phyloP scores from a whole-genome alignment of 2,329 filamentous ascomycete species.

The Arthrobotrys megalospora region DNA sequence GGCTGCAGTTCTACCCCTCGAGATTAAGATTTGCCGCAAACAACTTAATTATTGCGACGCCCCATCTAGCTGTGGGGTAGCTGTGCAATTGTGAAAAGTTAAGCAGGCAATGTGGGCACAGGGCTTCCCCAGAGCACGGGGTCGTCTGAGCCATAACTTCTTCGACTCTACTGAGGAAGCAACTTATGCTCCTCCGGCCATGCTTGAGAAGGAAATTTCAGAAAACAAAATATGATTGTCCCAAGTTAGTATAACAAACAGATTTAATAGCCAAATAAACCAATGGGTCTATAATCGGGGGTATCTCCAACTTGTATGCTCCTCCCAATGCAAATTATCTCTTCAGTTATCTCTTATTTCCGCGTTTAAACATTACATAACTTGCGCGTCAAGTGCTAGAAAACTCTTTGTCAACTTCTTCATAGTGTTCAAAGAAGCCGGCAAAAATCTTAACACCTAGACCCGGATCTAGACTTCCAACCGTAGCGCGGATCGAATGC shows the following conservation, averaged over 20 bases:
- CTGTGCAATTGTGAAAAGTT: too few relatives aligned
- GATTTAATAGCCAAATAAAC: neutral
- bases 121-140: too few relatives aligned
- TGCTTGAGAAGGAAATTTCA: too few relatives aligned
- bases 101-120: too few relatives aligned
- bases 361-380: neutral
- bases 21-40: too few relatives aligned
- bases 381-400: slow-evolving; percentile 65
- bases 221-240: too few relatives aligned
- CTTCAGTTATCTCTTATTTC: neutral
- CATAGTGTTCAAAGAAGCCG: slow-evolving; percentile 88
- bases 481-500: slow-evolving; percentile 92
- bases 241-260: neutral
- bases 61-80: too few relatives aligned
- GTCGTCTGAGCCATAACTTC: too few relatives aligned
- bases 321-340: slow-evolving; percentile 23
- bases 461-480: slow-evolving; percentile 86
- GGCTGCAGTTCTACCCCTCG: too few relatives aligned
- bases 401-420: slow-evolving; percentile 87
- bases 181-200: too few relatives aligned
- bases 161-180: too few relatives aligned
- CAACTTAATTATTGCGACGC: too few relatives aligned
- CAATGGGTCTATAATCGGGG: slow-evolving; percentile 37
- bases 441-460: slow-evolving; percentile 90
- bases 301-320: slow-evolving; percentile 37